Base-by-base conservation (phyloP, 257 asterid species). In the Solanum boliviense region DNA sequence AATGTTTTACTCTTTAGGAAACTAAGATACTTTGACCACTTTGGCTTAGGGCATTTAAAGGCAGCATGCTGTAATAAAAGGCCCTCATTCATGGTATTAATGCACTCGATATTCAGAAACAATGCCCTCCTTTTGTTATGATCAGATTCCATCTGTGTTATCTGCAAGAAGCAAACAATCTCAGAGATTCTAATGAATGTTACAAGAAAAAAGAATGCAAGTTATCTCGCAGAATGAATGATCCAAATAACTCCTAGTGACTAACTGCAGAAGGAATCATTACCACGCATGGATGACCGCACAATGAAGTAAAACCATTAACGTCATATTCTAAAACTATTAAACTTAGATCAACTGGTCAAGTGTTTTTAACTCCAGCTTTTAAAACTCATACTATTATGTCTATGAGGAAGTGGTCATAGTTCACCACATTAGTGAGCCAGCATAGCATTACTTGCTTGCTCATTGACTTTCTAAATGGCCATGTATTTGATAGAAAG, bases 21-120 rank as follows among this genome's bases (percentile, higher is more conserved):
- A 90, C 98, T 97, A 91, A 97, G 86, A 89, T 95, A 97, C 90
- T 93, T 95, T 10, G 99, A 92, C 99, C 97, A 95, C 91, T 91
- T 90, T 21, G 98, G 98, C 88, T 93, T 95, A 68, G 98, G 99
- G 89, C 99, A 97, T 89, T 96, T 94, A 36, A 89, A 89, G 31
- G 93, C 91, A 9, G 94, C 93, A 84, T 97, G 99, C 90, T 94
- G 98, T 91, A 95, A 87, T 72, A 95, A 62, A 86, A 95, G 93
- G 84, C 99, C 99, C 91, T 95, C 96, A 74, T 97, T 97, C 88
- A 97, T 65, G 74, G 96, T 94, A 87, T 95, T 95, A 87, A 97
- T 92, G 70, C 99, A 95, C 92, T 97, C 98, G 41, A 95, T 83
- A 75, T 86, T 91, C 60, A 97, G 93, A 91, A 93, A 92, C 75